A percentile compares a stretch with the other conserved stretches of the same genome.
These are phyloP conservation scores for Boletellus ananiceps DNA, from an alignment of 768 basidiomycete species.

Conservation along the genomic window DNA sequence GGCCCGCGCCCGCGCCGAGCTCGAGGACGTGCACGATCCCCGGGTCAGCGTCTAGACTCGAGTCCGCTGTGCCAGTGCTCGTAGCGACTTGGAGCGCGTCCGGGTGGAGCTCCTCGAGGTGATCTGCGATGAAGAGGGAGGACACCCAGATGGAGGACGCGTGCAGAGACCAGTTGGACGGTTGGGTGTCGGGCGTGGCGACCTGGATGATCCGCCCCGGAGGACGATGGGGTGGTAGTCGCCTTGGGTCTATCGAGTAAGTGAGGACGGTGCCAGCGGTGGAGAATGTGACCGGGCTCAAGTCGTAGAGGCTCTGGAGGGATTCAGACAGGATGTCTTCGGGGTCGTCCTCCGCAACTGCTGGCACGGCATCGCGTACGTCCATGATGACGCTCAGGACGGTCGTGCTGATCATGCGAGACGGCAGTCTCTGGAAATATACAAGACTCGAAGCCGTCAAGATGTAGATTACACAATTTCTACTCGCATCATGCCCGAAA, in stretches of 20 bases:
- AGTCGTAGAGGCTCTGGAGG: slow-evolving; percentile 57
- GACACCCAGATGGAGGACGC: slow-evolving; percentile 76
- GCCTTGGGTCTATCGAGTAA: slow-evolving; percentile 32
- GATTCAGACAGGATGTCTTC: slow-evolving; percentile 70
- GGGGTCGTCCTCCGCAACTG: slow-evolving; percentile 32
- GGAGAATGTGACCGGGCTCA: slow-evolving; percentile 56
- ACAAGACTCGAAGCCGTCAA: neutral
- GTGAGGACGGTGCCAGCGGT: slow-evolving; percentile 51
- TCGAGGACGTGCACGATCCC: slow-evolving; percentile 48
- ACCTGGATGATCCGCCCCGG: slow-evolving; percentile 36
- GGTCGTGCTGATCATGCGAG: too few relatives aligned
- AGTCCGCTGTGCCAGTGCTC: too few relatives aligned
- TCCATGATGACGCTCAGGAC: too few relatives aligned
- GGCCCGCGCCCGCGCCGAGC: slow-evolving; percentile 69
- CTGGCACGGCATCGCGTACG: too few relatives aligned
- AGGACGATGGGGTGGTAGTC: slow-evolving; percentile 2
- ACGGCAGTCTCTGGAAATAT: neutral
- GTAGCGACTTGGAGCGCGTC: slow-evolving; percentile 11
- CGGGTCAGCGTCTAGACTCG: neutral
- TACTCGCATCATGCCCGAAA: slow-evolving; percentile 46
- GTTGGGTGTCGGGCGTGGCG: slow-evolving; percentile 57
- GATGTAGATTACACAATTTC: too few relatives aligned
- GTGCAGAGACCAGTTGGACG: slow-evolving; percentile 71
- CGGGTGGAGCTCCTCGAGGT: slow-evolving; percentile 47
- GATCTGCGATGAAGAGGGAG: slow-evolving; percentile 62